These are phyloP conservation scores for Sclerotiophoma versabilis DNA, from an alignment of 2,329 filamentous ascomycete genomes.

Conservation along the genomic window DNA sequence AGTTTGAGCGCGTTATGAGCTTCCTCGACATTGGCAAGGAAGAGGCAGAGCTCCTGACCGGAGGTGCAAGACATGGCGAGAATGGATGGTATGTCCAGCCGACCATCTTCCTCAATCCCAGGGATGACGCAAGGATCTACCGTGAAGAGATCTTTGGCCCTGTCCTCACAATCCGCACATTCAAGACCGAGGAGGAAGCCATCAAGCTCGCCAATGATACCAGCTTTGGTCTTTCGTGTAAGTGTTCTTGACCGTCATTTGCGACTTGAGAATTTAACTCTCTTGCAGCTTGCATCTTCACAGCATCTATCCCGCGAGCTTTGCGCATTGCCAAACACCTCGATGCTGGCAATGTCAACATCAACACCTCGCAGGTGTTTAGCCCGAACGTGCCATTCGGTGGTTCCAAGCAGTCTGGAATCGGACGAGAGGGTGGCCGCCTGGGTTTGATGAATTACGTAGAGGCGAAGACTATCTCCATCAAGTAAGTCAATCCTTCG, in stretches of 20 bases:
- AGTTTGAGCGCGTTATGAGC: slow-evolving; percentile 38
- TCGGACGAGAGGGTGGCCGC: slow-evolving; percentile 42
- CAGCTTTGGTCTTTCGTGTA: slow-evolving; percentile 35
- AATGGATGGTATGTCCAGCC: slow-evolving; percentile 39
- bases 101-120: slow-evolving; percentile 41
- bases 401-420: slow-evolving; percentile 42
- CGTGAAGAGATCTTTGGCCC: slow-evolving; percentile 46
- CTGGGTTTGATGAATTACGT: slow-evolving; percentile 43
- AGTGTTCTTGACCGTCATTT: neutral
- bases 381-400: slow-evolving; percentile 39
- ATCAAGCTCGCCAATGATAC: slow-evolving; percentile 43
- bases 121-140: slow-evolving; percentile 33
- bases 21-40: slow-evolving; percentile 41
- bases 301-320: slow-evolving; percentile 33
- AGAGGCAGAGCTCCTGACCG: slow-evolving; percentile 38
- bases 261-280: neutral
- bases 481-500: slow-evolving; percentile 32
- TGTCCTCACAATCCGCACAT: slow-evolving; percentile 37
- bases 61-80: slow-evolving; percentile 37
- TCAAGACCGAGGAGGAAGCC: slow-evolving; percentile 44
- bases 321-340: slow-evolving; percentile 39
- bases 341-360: slow-evolving; percentile 43
- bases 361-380: slow-evolving; percentile 35
- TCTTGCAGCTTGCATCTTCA: slow-evolving; percentile 33
- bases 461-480: slow-evolving; percentile 41